Evolutionary conservation across 345 rosid genomes (phyloP).

Genomic region (Stellera chamaejasme): DNA sequence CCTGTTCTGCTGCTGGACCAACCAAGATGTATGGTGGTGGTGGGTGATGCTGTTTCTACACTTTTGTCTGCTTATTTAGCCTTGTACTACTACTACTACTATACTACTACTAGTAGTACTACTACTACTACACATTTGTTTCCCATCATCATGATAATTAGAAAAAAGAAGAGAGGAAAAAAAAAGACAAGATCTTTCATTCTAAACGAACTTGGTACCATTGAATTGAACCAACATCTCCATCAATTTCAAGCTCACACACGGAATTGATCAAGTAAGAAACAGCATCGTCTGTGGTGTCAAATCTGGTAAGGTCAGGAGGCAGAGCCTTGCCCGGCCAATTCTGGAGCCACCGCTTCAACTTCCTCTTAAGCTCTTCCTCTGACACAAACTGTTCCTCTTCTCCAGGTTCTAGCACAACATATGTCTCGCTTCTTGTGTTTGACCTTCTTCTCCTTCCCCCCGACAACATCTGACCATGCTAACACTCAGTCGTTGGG

Average conservation of each 20-base stretch:
- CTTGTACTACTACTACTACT: no score
- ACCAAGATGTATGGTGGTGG: no score
- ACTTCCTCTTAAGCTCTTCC: slow-evolving; percentile 61
- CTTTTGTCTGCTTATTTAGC: no score
- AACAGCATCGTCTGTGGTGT: slow-evolving; percentile 58
- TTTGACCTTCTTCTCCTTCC: slow-evolving; percentile 55
- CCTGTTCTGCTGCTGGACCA: no score
- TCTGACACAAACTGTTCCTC: slow-evolving; percentile 71
- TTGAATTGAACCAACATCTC: slow-evolving; percentile 71
- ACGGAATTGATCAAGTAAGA: slow-evolving; percentile 57
- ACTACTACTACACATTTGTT: no score
- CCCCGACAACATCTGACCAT: background rate
- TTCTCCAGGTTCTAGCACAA: slow-evolving; percentile 69
- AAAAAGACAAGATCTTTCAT: slow-evolving; percentile 11
- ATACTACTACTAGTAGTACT: no score
- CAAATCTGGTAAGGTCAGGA: slow-evolving; percentile 71
- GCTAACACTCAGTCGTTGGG: no score
- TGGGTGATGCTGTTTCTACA: no score
- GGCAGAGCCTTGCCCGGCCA: slow-evolving; percentile 68
- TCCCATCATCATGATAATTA: no score
- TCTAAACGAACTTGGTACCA: slow-evolving; percentile 85
- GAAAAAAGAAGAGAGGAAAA: no score
- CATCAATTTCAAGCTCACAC: slow-evolving; percentile 77
- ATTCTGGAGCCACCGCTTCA: slow-evolving; percentile 60
- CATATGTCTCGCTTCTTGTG: slow-evolving; percentile 59